Conservation (phyloP, 305 asterid species). For the Solanum hybrid region DNA sequence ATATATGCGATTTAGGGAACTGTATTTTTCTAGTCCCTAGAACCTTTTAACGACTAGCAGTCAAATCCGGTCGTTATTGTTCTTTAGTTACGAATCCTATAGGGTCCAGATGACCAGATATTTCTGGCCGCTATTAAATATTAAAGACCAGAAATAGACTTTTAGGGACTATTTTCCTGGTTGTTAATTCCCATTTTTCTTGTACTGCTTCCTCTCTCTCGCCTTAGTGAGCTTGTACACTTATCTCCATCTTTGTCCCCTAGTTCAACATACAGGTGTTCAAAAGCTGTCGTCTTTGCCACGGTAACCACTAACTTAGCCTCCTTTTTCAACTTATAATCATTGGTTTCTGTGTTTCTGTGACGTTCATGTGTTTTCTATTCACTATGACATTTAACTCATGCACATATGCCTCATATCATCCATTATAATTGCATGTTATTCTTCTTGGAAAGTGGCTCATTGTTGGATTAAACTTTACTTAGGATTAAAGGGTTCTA, state of each 20-base stretch:
- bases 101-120: not conserved
- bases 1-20: not conserved
- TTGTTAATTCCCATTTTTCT: not conserved
- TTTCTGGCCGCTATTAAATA: not conserved
- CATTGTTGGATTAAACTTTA: not conserved
- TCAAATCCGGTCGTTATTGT: not conserved
- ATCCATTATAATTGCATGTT: not conserved
- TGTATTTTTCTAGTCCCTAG: not conserved
- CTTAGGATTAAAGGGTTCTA: not conserved
- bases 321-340: not conserved
- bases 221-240: not conserved
- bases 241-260: not conserved
- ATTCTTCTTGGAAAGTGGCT: not conserved
- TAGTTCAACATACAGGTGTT: not conserved
- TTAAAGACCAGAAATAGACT: not conserved
- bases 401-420: not conserved
- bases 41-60: not conserved
- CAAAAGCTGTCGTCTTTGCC: not conserved
- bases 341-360: not conserved
- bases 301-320: not conserved
- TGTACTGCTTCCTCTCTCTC: not conserved
- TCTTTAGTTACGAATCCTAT: not conserved
- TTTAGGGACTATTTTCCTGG: not conserved
- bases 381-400: not conserved
- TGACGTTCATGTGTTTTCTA: not conserved